Evolutionary conservation across 2,329 filamentous ascomycete species (phyloP), one percentile per base, ranked within the genome.

Genomic region (Huntiella decipiens): DNA sequence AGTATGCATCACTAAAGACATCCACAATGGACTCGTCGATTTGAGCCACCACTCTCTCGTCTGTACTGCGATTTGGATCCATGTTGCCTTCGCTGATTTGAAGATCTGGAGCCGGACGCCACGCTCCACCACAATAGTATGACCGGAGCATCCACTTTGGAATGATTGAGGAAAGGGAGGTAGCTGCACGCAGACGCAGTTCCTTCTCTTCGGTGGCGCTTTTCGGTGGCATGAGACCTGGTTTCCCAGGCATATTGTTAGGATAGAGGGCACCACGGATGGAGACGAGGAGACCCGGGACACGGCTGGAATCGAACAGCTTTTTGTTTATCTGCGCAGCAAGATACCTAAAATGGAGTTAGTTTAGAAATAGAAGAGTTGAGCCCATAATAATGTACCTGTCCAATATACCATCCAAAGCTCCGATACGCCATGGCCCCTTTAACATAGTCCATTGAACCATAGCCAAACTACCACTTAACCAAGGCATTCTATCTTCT

Each of bases 401-500:
- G 67, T 96, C 88, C 62, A 95, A 66, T 60, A 77, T 70, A 52
- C 85, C 79, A 60, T 92, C 73, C 22, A 80, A 74, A 56, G 73
- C 71, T 58, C 82, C 85, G 52, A 93, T 62, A 62, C 64, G 73
- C 56, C 85, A 82, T 52, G 83, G 83, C 17, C 86, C 84, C 56
- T 69, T 67, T 56, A 88, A 63, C 56, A 77, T 70, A 53, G 76
- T 69, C 68, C 82, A 79, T 63, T 91, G 84, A 53, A 80, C 60
- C 61, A 94, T 72, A 48, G 82, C 81, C 50, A 91, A 60, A 54
- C 74, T 66, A 57, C 84, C 84, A 57, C 70, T 71, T 47, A 94
- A 71, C 88, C 88, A 96, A 52, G 88, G 88, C 85, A 94, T 93
- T 61, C 85, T 82, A 53, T 66, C 61, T 53, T 79, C 70, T 57